Percentiles rank a stretch among this genome's conserved stretches.
phyloP scores from a whole-genome alignment of 139 green algal species.

The Picochlorum sp. region DNA sequence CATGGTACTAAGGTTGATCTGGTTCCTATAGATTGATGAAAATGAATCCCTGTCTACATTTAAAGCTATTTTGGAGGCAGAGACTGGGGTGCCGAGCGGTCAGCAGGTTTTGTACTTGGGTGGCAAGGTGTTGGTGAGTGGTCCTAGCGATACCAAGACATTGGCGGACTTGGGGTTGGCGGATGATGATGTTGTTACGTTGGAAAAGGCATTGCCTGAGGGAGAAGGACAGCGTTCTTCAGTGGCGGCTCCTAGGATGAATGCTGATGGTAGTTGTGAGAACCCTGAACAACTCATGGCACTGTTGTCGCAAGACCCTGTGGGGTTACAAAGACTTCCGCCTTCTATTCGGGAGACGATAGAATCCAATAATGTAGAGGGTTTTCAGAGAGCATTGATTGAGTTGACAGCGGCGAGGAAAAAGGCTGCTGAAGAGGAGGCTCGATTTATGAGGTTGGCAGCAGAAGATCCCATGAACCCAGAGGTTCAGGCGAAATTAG shows the following conservation, averaged over 20 bases:
- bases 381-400: conserved; percentile 1
- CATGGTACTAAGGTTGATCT: not conserved
- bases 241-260: conserved; percentile 1
- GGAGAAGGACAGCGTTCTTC: not conserved
- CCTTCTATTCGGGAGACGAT: conserved; percentile 8
- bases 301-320: conserved; percentile 8
- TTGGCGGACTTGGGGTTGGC: conserved; percentile 36
- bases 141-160: conserved; percentile 15
- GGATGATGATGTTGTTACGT: conserved; percentile 54
- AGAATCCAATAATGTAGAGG: conserved; percentile 1
- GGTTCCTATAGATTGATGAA: conserved; percentile 45
- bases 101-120: conserved; percentile 57
- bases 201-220: conserved; percentile 14
- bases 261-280: conserved; percentile 10
- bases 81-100: conserved; percentile 42
- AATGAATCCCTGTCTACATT: conserved; percentile 46
- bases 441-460: conserved; percentile 36
- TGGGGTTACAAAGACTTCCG: conserved; percentile 10
- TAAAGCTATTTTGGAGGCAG: conserved; percentile 70
- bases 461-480: conserved; percentile 80
- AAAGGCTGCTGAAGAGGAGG: conserved; percentile 24
- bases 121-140: conserved; percentile 24
- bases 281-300: conserved; percentile 21
- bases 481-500: conserved; percentile 67
- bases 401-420: conserved; percentile 20